These are phyloP conservation scores for Trypethelium eluteriae DNA, from an alignment of 495 filamentous ascomycete species.

Conservation along the genomic window DNA sequence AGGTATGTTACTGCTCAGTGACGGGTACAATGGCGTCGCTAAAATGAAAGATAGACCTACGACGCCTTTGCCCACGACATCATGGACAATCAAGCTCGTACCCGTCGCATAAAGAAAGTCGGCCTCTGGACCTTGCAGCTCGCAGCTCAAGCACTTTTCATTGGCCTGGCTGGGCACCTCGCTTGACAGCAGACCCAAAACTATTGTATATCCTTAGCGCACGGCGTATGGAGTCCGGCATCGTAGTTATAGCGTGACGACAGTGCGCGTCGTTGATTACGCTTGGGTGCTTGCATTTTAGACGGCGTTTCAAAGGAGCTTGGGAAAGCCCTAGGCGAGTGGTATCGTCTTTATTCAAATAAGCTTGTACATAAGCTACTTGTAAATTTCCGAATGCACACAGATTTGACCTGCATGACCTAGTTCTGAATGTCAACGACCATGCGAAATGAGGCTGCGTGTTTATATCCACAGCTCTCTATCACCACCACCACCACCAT, in stretches of 20 bases:
- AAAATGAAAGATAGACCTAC: conserved; percentile 50
- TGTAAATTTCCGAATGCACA: not conserved
- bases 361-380: conserved; percentile 2
- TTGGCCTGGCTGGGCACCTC: conserved; percentile 86
- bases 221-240: not conserved
- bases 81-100: conserved; percentile 72
- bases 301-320: not conserved
- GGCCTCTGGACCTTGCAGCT: conserved; percentile 91
- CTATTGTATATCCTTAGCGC: not conserved
- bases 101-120: conserved; percentile 86
- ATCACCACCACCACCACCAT: not conserved
- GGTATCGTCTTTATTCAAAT: not conserved
- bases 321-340: not conserved
- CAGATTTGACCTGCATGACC: no score
- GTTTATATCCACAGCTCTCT: not conserved
- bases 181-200: conserved; percentile 38
- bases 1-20: conserved; percentile 44
- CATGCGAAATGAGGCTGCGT: no score
- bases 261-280: not conserved
- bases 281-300: not conserved
- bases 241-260: not conserved
- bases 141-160: conserved; percentile 85
- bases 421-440: not conserved
- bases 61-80: conserved; percentile 85
- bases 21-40: not conserved